Conservation (phyloP, 345 rosid genomes). For the Populus tremula region DNA sequence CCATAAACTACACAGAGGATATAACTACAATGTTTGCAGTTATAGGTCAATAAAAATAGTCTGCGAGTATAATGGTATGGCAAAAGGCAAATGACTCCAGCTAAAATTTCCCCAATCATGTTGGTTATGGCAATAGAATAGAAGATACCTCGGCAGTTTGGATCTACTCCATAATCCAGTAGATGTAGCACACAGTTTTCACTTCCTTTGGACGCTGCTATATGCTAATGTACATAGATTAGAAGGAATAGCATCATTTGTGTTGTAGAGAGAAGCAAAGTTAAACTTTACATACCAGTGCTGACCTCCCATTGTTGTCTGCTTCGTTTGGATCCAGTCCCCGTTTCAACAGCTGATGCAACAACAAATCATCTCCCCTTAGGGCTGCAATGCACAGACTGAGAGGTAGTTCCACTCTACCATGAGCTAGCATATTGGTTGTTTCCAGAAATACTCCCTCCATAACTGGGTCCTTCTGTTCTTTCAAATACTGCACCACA, state of each 20-base stretch:
- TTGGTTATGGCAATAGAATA: background rate
- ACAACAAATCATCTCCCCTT: conserved; percentile 28
- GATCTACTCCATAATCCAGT: conserved; percentile 62
- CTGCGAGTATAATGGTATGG: background rate
- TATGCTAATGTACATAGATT: conserved; percentile 48
- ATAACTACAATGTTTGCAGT: background rate
- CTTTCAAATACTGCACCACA: conserved; percentile 53
- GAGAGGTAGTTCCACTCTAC: conserved; percentile 74
- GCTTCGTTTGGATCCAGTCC: conserved; percentile 34
- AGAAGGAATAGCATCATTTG: conserved; percentile 2
- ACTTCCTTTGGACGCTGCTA: conserved; percentile 77
- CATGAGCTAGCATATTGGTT: conserved; percentile 74
- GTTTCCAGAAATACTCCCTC: conserved; percentile 61
- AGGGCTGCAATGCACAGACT: conserved; percentile 43
- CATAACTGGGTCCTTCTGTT: conserved; percentile 64
- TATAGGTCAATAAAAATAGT: background rate
- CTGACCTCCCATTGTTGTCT: conserved; percentile 28
- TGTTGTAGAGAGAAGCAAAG: background rate
- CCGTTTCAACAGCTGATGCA: conserved; percentile 24
- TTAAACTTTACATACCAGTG: conserved; percentile 17
- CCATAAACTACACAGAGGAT: background rate
- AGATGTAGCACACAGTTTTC: conserved; percentile 69
- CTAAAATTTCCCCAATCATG: background rate
- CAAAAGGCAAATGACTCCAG: background rate
- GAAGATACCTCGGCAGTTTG: conserved; percentile 63